Evolutionary conservation across 176 grass and related monocot genomes (phyloP), one percentile per base, ranked within the genome.

Genomic region (Pontederia crassipes): DNA sequence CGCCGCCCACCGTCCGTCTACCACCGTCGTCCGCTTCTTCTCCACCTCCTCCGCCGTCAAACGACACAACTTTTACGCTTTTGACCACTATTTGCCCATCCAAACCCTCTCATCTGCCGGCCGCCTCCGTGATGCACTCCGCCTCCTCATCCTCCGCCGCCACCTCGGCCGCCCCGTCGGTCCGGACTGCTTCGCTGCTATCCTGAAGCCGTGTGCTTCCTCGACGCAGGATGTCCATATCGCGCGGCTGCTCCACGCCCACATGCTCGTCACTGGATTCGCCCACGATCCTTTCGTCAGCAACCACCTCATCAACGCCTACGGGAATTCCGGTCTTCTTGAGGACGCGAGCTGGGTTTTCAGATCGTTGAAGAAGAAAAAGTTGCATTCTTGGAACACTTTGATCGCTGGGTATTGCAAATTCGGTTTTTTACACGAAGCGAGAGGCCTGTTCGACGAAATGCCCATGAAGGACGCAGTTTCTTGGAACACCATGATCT

Each of bases 401-500:
- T 40, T 73, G 32, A 32, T 64, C 8, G 71, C 59, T 64, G 27
- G n/a, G 10, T 73, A 63, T 14, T 64, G 71, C 59, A 73, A 54
- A 10, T 55, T 63, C 27, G 71, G 71, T n/a, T 73, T 64, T 64
- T 55, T 73, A n/a, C 46, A 49, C 11, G 71, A 73, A 17, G 59
- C 49, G 1, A 27, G 29, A 35, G 48, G 29, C 4, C 13, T 73
- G 59, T 73, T 73, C 11, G 49, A 73, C 63, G 71, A 63, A 64
- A 73, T 73, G 71, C 71, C 71, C 14, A 64, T 12, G 32, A 50
- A 50, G 49, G 71, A 64, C 47, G 29, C 28, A 17, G 71, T 63
- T 73, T 64, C 71, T 16, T 73, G 71, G 71, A 73, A 73, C 54
- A 73, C 71, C 2, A 55, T 73, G n/a, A 64, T 73, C 16, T 27